Evolutionary conservation across 2,329 filamentous ascomycete genomes (phyloP), one percentile per base, ranked within the genome.

Genomic region (Stachybotrys elegans): DNA sequence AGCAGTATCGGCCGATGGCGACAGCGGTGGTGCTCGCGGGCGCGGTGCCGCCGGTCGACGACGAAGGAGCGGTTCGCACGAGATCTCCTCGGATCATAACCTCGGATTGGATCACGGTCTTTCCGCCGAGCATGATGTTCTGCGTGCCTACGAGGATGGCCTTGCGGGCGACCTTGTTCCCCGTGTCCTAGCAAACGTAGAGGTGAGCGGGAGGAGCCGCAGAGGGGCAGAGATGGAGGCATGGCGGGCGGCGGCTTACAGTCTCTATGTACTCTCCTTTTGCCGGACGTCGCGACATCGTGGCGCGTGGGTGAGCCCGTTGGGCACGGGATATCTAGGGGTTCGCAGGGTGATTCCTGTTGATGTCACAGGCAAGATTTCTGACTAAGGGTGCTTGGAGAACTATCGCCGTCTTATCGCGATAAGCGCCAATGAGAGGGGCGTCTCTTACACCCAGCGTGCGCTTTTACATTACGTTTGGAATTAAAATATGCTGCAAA

Each of bases 241-340:
- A 14, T 37, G 32, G 21, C 36, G 19, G 40, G 12, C 14, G 36
- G 11, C 2, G 19, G 13, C 44, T 57, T 76, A 95, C 91, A 43
- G 93, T 98, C 69, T 96, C 92, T 50, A 98, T 96, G 63, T 96
- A 97, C 67, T 96, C 91, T 67, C 88, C 88, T 68, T 90, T 95
- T 9, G 79, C 76, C 41, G 83, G 74, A 61, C 91, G 86, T 56
- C 84, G 80, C 51, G 86, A 86, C 86, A 90, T 90, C 13, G 45
- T 74, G 63, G 50, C 41, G 29, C 29, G 16, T 22, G 20, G 22
- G 36, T 3, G 36, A 22, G 9, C 14, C 31, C 31, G 31, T 17
- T 16, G 31, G n/a, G n/a, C n/a, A n/a, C n/a, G n/a, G n/a, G n/a
- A n/a, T n/a, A n/a, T n/a, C n/a, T n/a, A n/a, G n/a, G n/a, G n/a